These are phyloP conservation scores for Trichoderma harzianum DNA, from an alignment of 2,329 filamentous ascomycete species.

Conservation along the genomic window DNA sequence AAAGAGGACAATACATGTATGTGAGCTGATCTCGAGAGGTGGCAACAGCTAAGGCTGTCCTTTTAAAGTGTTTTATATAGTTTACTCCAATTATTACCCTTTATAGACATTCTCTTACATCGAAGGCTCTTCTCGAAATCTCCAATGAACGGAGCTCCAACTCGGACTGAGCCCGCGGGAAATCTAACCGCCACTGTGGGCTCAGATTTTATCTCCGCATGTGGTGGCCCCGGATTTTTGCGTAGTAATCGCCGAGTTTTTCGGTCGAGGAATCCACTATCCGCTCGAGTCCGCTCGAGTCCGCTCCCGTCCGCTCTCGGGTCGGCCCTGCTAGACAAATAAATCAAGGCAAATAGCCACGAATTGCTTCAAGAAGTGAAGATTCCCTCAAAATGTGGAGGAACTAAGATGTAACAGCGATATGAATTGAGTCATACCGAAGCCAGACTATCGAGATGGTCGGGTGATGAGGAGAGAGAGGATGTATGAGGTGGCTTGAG, in stretches of 20 bases:
- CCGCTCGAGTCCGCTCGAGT: conserved; percentile 2
- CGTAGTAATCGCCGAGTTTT: background rate
- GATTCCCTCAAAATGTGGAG: background rate
- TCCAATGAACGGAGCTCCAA: background rate
- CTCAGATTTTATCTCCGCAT: background rate
- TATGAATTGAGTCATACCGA: conserved; percentile 1
- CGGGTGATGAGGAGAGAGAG: background rate
- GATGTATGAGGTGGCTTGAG: background rate
- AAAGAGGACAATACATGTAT: background rate
- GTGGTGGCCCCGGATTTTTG: background rate
- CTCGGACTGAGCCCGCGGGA: background rate
- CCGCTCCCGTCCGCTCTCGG: background rate
- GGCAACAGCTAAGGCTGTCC: background rate
- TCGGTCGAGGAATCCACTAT: background rate
- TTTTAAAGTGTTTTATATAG: background rate
- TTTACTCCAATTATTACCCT: background rate
- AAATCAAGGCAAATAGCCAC: background rate
- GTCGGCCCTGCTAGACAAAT: background rate
- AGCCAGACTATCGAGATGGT: background rate
- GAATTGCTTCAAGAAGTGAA: background rate
- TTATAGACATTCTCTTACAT: background rate
- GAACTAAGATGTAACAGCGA: background rate
- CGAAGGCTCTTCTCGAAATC: background rate
- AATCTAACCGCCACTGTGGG: background rate
- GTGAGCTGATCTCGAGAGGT: background rate